A percentile compares a stretch with the other conserved stretches of the same genome.
These are phyloP conservation scores for Corylus avellana DNA, from an alignment of 306 rosid genomes.

Conservation along the genomic window DNA sequence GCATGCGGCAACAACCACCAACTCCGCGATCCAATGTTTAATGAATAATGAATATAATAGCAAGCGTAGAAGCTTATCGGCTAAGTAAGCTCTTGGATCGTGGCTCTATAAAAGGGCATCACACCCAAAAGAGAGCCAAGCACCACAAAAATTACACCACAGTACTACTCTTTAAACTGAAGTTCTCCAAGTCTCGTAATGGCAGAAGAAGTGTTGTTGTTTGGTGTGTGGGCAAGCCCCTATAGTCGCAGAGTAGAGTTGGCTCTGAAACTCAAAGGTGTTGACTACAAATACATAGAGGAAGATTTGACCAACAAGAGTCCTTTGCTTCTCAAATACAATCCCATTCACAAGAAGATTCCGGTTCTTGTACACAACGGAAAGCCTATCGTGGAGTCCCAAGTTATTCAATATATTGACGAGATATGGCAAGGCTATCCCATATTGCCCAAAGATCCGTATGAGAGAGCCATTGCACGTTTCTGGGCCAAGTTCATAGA, in stretches of 20 bases:
- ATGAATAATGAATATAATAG: too few species aligned
- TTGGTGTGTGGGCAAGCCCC: conserved; percentile 28
- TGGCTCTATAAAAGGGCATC: too few species aligned
- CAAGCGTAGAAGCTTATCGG: too few species aligned
- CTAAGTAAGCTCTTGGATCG: too few species aligned
- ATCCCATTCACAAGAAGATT: conserved; percentile 40
- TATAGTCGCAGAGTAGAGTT: conserved; percentile 28
- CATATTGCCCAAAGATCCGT: conserved; percentile 34
- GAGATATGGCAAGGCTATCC: conserved; percentile 14
- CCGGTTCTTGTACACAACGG: conserved; percentile 35
- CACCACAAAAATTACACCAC: too few species aligned
- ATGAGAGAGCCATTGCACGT: conserved; percentile 30
- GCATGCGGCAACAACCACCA: too few species aligned
- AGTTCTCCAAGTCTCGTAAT: neutral
- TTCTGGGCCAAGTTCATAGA: conserved; percentile 46
- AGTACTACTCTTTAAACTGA: too few species aligned
- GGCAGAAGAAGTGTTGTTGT: conserved; percentile 16
- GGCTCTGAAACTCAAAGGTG: conserved; percentile 42
- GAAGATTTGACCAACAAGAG: conserved; percentile 39
- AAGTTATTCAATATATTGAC: conserved; percentile 26
- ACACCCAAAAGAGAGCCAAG: too few species aligned
- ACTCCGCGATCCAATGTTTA: too few species aligned
- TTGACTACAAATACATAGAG: conserved; percentile 30
- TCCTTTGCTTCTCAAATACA: conserved; percentile 29
- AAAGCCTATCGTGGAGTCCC: conserved; percentile 23